Conservation (phyloP, 148 eudicot species). For the Arbutus unedo region DNA sequence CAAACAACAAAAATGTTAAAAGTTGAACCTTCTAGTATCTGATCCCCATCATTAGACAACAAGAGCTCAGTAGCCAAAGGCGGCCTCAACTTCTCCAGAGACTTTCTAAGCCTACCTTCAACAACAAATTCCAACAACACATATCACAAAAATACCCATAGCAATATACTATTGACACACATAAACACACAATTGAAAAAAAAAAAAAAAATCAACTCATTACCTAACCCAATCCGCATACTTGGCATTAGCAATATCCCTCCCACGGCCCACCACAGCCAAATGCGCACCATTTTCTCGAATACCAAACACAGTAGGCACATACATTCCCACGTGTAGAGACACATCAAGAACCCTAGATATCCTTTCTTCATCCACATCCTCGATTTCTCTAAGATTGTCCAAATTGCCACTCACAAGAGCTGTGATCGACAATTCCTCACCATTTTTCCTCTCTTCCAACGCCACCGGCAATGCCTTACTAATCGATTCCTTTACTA, state of each 20-base stretch:
- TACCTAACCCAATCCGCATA: constrained; percentile 95
- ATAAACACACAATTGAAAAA: neutral
- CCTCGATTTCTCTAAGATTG: constrained; percentile 26
- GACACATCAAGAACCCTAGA: constrained; percentile 65
- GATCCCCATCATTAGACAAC: constrained; percentile 77
- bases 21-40: constrained; percentile 73
- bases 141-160: neutral
- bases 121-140: constrained; percentile 17
- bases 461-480: constrained; percentile 43
- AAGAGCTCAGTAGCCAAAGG: constrained; percentile 69
- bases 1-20: constrained; percentile 84
- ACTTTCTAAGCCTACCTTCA: constrained; percentile 69
- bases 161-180: neutral
- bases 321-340: constrained; percentile 67
- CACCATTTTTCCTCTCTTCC: constrained; percentile 39
- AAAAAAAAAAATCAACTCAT: neutral
- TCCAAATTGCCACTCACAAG: constrained; percentile 63
- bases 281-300: constrained; percentile 55
- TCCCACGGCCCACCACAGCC: constrained; percentile 71
- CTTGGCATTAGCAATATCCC: constrained; percentile 78
- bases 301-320: constrained; percentile 60
- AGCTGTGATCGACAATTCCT: constrained; percentile 67
- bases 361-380: constrained; percentile 36
- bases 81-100: constrained; percentile 77
- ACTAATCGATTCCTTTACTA: constrained; percentile 46